phyloP scores from a whole-genome alignment of 306 rosid species.

The Ammopiptanthus mongolicus region DNA sequence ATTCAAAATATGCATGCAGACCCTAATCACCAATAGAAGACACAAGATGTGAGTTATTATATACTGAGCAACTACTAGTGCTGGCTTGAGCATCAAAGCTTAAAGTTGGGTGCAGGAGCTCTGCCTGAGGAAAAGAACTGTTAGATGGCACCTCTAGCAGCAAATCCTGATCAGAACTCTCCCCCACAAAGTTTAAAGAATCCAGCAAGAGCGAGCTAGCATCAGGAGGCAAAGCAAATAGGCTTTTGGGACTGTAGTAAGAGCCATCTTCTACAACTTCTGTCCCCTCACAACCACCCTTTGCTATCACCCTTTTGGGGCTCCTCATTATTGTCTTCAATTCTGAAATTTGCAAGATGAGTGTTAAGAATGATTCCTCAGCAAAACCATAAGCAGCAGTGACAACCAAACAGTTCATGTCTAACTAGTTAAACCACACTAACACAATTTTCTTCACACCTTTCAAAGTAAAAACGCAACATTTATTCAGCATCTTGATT shows the following conservation, averaged over 20 bases:
- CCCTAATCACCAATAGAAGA: conserved; percentile 31
- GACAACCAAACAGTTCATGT: neutral
- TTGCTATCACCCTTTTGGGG: conserved; percentile 60
- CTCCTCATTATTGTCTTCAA: conserved; percentile 71
- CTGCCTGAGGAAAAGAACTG: conserved; percentile 84
- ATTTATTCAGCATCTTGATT: neutral
- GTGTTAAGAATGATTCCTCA: conserved; percentile 8
- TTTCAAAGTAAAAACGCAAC: neutral
- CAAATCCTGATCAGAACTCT: conserved; percentile 71
- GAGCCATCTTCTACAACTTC: conserved; percentile 62
- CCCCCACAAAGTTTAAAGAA: conserved; percentile 60
- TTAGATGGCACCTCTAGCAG: conserved; percentile 84
- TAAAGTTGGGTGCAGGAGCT: conserved; percentile 59
- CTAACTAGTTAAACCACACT: neutral
- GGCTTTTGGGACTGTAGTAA: conserved; percentile 77
- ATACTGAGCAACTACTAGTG: conserved; percentile 70
- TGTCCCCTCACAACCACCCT: conserved; percentile 51
- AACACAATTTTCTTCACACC: neutral
- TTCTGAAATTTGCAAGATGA: conserved; percentile 57
- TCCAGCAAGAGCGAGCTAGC: conserved; percentile 63
- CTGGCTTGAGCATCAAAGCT: conserved; percentile 72
- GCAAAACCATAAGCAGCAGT: neutral
- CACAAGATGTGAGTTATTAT: conserved; percentile 46
- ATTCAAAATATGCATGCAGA: conserved; percentile 41
- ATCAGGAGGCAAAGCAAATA: conserved; percentile 79